Evolutionary conservation across 257 asterid species (phyloP), one percentile per base, ranked within the genome.

Genomic region (Scutellaria galericulata): DNA sequence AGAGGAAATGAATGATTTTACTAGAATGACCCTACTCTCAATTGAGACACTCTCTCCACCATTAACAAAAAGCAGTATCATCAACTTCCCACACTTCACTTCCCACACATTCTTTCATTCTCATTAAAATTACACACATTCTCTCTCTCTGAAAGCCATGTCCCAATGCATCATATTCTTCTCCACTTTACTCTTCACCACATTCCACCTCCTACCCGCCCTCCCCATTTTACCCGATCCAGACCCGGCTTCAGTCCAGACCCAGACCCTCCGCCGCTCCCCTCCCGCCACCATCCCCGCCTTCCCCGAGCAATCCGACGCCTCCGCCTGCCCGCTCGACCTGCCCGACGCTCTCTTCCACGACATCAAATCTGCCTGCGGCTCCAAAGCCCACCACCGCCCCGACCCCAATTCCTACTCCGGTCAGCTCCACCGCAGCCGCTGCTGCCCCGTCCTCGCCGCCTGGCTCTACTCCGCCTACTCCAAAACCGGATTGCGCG

Each of bases 401-500:
- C 68, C 75, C 79, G 86, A 84, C 73, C 86, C 79, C 44, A 50
- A 67, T 7, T 67, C 81, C 5, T 64, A 79, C 64, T 68, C 93
- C 65, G 85, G 81, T 12, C 83, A 75, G 74, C 83, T 87, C 81
- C 97, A 85, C 79, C 84, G 85, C 73, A 78, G 80, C 77, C 92
- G 96, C 51, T 93, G 96, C 87, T 93, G 98, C 86, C 96, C 97
- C 0, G 97, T 91, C 45, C 81, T 93, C 5, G 97, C 93, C 10
- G 95, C 96, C 42, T 93, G 97, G 94, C 90, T 93, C 75, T 93
- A 90, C 88, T 83, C 96, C 58, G 95, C 95, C 39, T 93, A 93
- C 83, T 88, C 97, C 1, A 76, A 58, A 40, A 93, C 96, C 37
- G 97, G 91, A 39, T 72, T 93, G 3, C 77, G 83, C 39, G 71